A percentile compares a stretch with the other conserved stretches of the same genome.
phyloP scores from a whole-genome alignment of 176 grass and related monocot genomes.

The Oryza punctata region DNA sequence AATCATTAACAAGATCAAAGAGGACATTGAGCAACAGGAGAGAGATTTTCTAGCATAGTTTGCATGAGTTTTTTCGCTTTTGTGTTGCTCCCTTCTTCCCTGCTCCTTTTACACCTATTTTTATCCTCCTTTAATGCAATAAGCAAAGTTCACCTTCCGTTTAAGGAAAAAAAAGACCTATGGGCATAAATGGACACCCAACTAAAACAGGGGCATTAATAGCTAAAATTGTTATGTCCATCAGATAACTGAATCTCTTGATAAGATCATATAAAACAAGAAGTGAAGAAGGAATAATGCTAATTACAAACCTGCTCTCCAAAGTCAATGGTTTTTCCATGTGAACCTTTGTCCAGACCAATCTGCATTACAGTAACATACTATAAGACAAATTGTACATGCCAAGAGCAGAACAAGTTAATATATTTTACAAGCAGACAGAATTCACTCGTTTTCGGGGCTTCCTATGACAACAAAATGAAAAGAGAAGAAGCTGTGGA shows the following conservation, averaged over 20 bases:
- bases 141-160: no score
- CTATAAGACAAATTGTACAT: background rate
- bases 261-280: conserved; percentile 6
- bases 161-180: background rate
- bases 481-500: background rate
- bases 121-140: no score
- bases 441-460: background rate
- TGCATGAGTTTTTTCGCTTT: no score
- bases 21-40: no score
- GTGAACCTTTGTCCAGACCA: conserved; percentile 92
- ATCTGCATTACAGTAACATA: conserved; percentile 50
- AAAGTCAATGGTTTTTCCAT: conserved; percentile 71
- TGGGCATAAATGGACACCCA: background rate
- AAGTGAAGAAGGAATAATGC: conserved; percentile 3
- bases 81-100: no score
- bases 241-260: conserved; percentile 22
- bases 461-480: background rate
- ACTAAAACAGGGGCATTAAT: background rate
- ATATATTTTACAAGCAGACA: background rate
- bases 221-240: conserved; percentile 17
- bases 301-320: conserved; percentile 61
- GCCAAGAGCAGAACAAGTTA: background rate
- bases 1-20: no score
- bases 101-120: no score
- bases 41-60: no score